Evolutionary conservation across 108 stramenopile species (phyloP), one percentile per base, ranked within the genome.

Genomic region (Nitzschia sp.): DNA sequence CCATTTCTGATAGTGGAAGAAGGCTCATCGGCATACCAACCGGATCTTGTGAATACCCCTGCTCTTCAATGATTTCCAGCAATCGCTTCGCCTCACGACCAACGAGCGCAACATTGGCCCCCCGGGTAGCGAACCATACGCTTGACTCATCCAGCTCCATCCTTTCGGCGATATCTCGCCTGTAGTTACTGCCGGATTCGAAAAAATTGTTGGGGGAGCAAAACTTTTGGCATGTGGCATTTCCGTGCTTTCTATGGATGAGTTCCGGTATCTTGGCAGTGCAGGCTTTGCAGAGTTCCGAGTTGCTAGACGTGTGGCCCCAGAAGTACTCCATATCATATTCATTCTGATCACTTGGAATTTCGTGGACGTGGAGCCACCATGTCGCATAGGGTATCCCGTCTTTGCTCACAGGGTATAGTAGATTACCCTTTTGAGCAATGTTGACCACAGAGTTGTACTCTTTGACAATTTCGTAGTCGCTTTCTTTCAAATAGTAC

Each of bases 21-120:
- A 52, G 47, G n/a, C 26, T 17, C 15, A 66, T 19, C 21, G 65
- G 65, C 65, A 66, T 66, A 8, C 65, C 65, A 52, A 34, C n/a
- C 2, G 65, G 65, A 31, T 54, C 22, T 28, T 53, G 25, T 4
- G 5, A 2, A 33, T 66, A 66, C 0, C 65, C 65, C 17, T 21
- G 48, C 28, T 32, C 65, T 11, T 25, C 31, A 53, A 66, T 47
- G 33, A 66, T n/a, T 8, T 31, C 3, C 33, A 31, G 45, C 4
- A 35, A 15, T 19, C 0, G 0, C 17, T 9, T 17, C 8, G 31
- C 52, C 33, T 52, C 29, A 21, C 8, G 23, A 3, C 30, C 19
- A 21, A 50, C 52, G 5, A 50, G 52, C 31, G 2, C 29, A 53
- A 47, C 9, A 9, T 11, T 53, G 35, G 23, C 65, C 31, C 50